Conservation (phyloP, 2,329 filamentous ascomycete species). For the Monosporascus ibericus region DNA sequence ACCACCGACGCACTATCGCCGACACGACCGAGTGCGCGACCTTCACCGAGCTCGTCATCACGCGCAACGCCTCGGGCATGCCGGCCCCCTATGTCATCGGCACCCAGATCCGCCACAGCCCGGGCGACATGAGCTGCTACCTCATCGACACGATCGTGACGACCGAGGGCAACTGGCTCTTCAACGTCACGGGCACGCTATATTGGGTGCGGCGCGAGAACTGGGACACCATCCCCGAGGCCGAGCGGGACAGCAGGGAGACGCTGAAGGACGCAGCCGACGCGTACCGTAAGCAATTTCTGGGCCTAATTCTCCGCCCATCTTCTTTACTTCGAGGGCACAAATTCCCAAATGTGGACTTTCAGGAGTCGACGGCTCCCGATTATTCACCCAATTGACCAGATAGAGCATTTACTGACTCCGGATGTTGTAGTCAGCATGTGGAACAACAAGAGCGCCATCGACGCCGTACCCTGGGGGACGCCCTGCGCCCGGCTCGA, state of each 20-base stretch:
- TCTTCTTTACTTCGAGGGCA: too few relatives aligned
- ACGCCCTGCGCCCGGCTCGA: conserved; percentile 28
- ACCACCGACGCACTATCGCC: conserved; percentile 23
- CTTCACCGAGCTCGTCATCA: conserved; percentile 22
- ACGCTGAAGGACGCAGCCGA: conserved; percentile 26
- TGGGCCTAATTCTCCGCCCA: too few relatives aligned
- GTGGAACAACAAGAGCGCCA: conserved; percentile 26
- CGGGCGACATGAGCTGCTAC: conserved; percentile 16
- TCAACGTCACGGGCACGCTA: conserved; percentile 29
- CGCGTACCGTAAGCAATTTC: conserved; percentile 18
- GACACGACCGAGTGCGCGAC: conserved; percentile 26
- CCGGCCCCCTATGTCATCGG: conserved; percentile 25
- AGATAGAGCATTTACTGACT: too few relatives aligned
- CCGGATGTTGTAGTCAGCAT: conserved; percentile 17
- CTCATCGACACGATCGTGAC: conserved; percentile 28
- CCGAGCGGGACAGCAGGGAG: conserved; percentile 19
- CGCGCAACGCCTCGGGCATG: conserved; percentile 12
- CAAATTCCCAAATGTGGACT: too few relatives aligned
- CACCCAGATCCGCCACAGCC: conserved; percentile 27
- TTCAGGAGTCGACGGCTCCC: too few relatives aligned
- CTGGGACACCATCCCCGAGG: conserved; percentile 25
- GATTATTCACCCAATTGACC: too few relatives aligned
- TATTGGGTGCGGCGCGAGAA: conserved; percentile 25
- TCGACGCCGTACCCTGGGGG: conserved; percentile 27
- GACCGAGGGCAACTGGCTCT: conserved; percentile 28